Evolutionary conservation across 2,329 filamentous ascomycete species (phyloP).

Genomic region (Hypocrella siamensis): DNA sequence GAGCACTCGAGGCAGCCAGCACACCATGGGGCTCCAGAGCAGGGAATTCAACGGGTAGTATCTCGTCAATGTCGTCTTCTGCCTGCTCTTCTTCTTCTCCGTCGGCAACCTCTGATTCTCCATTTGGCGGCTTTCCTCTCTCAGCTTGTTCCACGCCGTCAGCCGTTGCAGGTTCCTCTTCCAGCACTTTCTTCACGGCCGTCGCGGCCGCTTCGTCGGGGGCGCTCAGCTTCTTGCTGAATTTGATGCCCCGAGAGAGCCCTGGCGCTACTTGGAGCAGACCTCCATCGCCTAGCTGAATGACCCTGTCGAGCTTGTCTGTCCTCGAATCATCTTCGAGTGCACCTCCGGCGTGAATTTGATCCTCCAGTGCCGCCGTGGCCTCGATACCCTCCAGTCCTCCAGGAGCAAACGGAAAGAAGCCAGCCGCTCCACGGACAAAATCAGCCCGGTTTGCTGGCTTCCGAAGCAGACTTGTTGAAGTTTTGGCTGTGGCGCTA

Average conservation of each 20-base stretch:
- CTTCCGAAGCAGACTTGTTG: slow-evolving; percentile 74
- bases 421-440: slow-evolving; percentile 80
- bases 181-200: slow-evolving; percentile 51
- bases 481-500: slow-evolving; percentile 87
- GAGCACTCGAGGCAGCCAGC: slow-evolving; percentile 54
- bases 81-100: slow-evolving; percentile 27
- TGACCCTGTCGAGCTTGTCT: slow-evolving; percentile 64
- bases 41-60: slow-evolving; percentile 86
- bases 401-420: slow-evolving; percentile 86
- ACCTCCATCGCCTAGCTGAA: slow-evolving; percentile 68
- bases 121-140: slow-evolving; percentile 9
- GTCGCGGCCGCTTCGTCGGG: slow-evolving; percentile 46
- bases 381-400: slow-evolving; percentile 78
- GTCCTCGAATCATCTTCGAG: slow-evolving; percentile 25
- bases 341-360: slow-evolving; percentile 40
- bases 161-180: slow-evolving; percentile 30
- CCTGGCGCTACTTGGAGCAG: slow-evolving; percentile 74
- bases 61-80: slow-evolving; percentile 59
- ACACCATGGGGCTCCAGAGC: slow-evolving; percentile 73
- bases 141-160: slow-evolving; percentile 11
- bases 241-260: slow-evolving; percentile 61
- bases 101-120: slow-evolving; percentile 10
- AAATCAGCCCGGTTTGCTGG: slow-evolving; percentile 80
- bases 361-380: slow-evolving; percentile 69
- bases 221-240: slow-evolving; percentile 41